A percentile compares a stretch with the other conserved stretches of the same genome.
These are phyloP conservation scores for Sphenostylis stenocarpa DNA, from an alignment of 306 rosid species.

Conservation along the genomic window DNA sequence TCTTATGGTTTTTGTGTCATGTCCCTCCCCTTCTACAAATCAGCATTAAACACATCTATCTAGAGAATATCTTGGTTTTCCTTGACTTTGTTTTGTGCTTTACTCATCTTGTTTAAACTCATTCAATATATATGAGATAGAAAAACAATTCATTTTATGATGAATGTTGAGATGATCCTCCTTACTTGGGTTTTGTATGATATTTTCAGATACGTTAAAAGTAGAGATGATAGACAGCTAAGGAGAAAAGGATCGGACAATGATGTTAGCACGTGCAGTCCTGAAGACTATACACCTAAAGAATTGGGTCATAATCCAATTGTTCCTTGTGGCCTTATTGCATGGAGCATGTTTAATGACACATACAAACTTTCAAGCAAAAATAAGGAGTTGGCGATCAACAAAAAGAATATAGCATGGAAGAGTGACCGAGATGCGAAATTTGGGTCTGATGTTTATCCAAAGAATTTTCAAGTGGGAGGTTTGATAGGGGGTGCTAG, in stretches of 20 bases:
- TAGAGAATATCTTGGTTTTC: background rate
- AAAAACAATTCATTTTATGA: background rate
- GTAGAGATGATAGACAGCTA: constrained; percentile 64
- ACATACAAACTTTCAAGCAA: constrained; percentile 60
- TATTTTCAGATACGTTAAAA: constrained; percentile 66
- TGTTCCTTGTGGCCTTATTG: constrained; percentile 88
- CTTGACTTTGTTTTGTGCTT: background rate
- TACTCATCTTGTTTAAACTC: background rate
- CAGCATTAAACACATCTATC: background rate
- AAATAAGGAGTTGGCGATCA: constrained; percentile 48
- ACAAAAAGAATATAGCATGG: constrained; percentile 87
- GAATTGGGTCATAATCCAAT: constrained; percentile 32
- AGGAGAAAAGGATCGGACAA: constrained; percentile 36
- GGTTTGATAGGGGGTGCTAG: constrained; percentile 76
- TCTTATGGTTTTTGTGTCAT: background rate
- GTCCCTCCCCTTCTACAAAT: background rate
- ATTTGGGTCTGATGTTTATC: constrained; percentile 77
- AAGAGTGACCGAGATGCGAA: constrained; percentile 61
- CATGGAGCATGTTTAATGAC: constrained; percentile 95
- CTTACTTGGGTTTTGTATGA: constrained; percentile 31
- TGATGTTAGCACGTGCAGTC: constrained; percentile 41
- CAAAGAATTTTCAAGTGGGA: constrained; percentile 69
- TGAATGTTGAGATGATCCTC: constrained; percentile 16
- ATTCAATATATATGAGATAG: background rate
- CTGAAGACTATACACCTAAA: constrained; percentile 41